phyloP scores from a whole-genome alignment of 345 rosid genomes.

The Aquilaria yunnanensis region DNA sequence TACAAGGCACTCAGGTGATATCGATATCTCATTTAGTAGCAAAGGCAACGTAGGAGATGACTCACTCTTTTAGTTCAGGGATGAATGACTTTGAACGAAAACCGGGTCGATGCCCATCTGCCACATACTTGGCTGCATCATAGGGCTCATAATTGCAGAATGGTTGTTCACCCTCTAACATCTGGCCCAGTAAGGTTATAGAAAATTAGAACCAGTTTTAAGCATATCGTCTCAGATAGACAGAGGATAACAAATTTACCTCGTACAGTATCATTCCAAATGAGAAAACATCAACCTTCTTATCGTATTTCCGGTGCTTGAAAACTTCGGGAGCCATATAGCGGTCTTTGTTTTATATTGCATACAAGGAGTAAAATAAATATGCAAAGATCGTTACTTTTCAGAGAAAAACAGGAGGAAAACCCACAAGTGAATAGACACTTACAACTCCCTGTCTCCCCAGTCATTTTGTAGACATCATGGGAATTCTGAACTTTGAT shows the following conservation, averaged over 20 bases:
- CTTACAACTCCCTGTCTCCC: constrained; percentile 99
- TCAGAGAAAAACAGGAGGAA: constrained; percentile 7
- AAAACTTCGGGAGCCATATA: constrained; percentile 99
- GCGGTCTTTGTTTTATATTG: constrained; percentile 52
- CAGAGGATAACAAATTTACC: constrained; percentile 30
- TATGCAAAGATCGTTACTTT: constrained; percentile 8
- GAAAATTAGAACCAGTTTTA: constrained; percentile 14
- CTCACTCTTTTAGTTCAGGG: constrained; percentile 85
- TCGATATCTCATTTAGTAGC: background rate
- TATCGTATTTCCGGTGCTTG: constrained; percentile 93
- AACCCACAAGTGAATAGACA: constrained; percentile 2
- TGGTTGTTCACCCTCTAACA: constrained; percentile 98
- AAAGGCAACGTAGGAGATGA: constrained; percentile 6
- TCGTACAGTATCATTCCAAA: constrained; percentile 95
- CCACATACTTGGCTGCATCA: constrained; percentile 91
- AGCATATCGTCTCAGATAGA: constrained; percentile 3
- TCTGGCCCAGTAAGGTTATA: constrained; percentile 38
- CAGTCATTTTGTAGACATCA: constrained; percentile 94
- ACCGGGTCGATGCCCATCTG: constrained; percentile 83
- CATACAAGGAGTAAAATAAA: constrained; percentile 20
- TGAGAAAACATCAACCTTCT: constrained; percentile 98
- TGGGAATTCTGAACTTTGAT: constrained; percentile 93
- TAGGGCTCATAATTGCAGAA: constrained; percentile 76
- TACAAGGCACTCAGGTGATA: too few relatives aligned
- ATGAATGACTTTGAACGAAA: constrained; percentile 71